These are phyloP conservation scores for Phytophthora melonis DNA, from an alignment of 352 stramenopile genomes.

Conservation along the genomic window DNA sequence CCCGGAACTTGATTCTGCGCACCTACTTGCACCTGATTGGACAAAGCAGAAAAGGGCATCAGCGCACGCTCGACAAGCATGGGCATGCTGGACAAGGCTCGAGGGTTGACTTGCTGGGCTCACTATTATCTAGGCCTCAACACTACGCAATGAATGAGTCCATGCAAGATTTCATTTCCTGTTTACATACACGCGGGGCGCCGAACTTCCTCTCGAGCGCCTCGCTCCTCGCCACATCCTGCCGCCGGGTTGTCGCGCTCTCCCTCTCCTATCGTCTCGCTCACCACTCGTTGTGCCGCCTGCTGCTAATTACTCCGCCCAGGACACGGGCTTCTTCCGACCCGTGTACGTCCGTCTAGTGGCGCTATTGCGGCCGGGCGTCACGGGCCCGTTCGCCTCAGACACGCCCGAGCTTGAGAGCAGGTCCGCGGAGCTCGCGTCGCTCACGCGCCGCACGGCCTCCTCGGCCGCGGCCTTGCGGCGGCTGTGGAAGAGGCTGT, in stretches of 20 bases:
- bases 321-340: conserved; percentile 84
- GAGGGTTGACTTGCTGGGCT: too few species aligned
- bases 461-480: conserved; percentile 49
- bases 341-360: conserved; percentile 73
- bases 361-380: conserved; percentile 24
- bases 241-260: conserved; percentile 10
- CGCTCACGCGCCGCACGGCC: conserved; percentile 45
- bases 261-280: background rate
- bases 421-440: conserved; percentile 36
- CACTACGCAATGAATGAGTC: background rate
- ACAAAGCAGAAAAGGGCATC: background rate
- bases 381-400: conserved; percentile 27
- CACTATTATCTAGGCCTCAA: too few species aligned
- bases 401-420: conserved; percentile 49
- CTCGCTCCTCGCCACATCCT: conserved; percentile 30
- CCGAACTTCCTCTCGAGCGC: conserved; percentile 20
- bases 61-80: background rate
- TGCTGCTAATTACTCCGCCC: conserved; percentile 59
- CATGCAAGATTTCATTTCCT: conserved; percentile 33
- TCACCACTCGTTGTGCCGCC: too few species aligned
- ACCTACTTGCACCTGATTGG: background rate
- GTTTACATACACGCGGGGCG: conserved; percentile 31
- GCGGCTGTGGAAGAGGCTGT: conserved; percentile 51
- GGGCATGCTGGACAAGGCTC: background rate
- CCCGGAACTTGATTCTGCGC: conserved; percentile 18